phyloP scores from a whole-genome alignment of 2,329 filamentous ascomycete genomes.

The Pseudocercospora macadamiae region DNA sequence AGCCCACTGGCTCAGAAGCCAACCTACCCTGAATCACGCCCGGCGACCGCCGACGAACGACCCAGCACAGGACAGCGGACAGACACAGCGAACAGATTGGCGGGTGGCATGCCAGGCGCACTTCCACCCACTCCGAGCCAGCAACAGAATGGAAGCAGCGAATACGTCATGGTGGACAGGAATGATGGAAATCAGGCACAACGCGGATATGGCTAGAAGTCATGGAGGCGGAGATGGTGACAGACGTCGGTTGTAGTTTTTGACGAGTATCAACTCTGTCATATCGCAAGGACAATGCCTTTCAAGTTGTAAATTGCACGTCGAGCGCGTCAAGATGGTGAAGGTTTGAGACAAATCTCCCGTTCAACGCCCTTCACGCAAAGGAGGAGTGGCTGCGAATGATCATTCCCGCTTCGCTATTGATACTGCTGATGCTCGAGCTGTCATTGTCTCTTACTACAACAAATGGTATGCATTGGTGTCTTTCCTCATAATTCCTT shows the following conservation, averaged over 20 bases:
- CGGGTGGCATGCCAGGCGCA: constrained; percentile 31
- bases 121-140: constrained; percentile 27
- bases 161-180: constrained; percentile 40
- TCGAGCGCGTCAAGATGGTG: not conserved
- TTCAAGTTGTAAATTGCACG: not conserved
- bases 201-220: constrained; percentile 25
- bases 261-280: not conserved
- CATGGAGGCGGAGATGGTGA: constrained; percentile 1
- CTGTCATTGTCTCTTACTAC: too few relatives aligned
- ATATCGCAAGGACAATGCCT: not conserved
- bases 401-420: too few relatives aligned
- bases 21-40: constrained; percentile 29
- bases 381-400: too few relatives aligned
- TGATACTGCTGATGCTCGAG: too few relatives aligned
- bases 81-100: constrained; percentile 26
- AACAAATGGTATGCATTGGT: too few relatives aligned
- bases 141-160: constrained; percentile 28
- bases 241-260: constrained; percentile 10
- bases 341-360: too few relatives aligned
- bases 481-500: too few relatives aligned
- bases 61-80: constrained; percentile 21
- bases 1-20: constrained; percentile 33
- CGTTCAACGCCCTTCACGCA: too few relatives aligned
- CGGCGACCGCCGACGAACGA: constrained; percentile 29
- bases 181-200: constrained; percentile 25